phyloP scores from a whole-genome alignment of 352 stramenopile species.

The Phytophthora crassamura region DNA sequence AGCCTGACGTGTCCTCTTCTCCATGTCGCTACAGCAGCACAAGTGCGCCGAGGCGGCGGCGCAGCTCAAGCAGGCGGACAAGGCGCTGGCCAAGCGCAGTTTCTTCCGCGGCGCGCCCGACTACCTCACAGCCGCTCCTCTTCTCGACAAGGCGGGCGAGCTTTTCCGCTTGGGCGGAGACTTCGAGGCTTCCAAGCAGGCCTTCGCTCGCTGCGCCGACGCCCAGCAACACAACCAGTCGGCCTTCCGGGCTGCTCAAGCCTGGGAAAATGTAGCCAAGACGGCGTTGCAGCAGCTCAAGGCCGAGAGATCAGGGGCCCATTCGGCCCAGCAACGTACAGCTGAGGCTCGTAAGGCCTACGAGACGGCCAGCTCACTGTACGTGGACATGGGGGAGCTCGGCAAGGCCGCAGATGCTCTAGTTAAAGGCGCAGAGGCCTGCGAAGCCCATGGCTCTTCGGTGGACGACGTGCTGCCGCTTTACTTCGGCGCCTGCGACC shows the following conservation, averaged over 20 bases:
- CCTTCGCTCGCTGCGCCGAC: slow-evolving; percentile 62
- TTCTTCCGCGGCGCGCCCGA: slow-evolving; percentile 79
- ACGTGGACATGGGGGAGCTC: slow-evolving; percentile 85
- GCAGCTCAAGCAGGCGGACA: slow-evolving; percentile 64
- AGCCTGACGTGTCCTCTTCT: slow-evolving; percentile 10
- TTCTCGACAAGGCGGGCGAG: slow-evolving; percentile 79
- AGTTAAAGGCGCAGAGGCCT: slow-evolving; percentile 62
- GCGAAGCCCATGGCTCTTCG: slow-evolving; percentile 50
- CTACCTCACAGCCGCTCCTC: slow-evolving; percentile 72
- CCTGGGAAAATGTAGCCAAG: slow-evolving; percentile 82
- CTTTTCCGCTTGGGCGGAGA: slow-evolving; percentile 70
- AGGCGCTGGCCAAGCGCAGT: slow-evolving; percentile 51
- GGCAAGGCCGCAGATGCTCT: slow-evolving; percentile 84
- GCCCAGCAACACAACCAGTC: slow-evolving; percentile 80
- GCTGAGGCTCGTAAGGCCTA: slow-evolving; percentile 63
- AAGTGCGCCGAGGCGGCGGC: slow-evolving; percentile 62
- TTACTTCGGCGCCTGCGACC: slow-evolving; percentile 71
- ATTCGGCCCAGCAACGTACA: slow-evolving; percentile 40
- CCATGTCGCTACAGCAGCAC: slow-evolving; percentile 53
- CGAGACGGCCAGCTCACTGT: slow-evolving; percentile 67
- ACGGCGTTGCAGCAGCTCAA: slow-evolving; percentile 73
- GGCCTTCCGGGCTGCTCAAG: slow-evolving; percentile 74
- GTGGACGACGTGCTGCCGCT: slow-evolving; percentile 57
- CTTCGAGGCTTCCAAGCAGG: slow-evolving; percentile 63
- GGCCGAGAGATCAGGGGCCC: slow-evolving; percentile 45